Evolutionary conservation across 2,329 filamentous ascomycete species (phyloP), one percentile per base, ranked within the genome.

Genomic region (Chaetomium globosum): DNA sequence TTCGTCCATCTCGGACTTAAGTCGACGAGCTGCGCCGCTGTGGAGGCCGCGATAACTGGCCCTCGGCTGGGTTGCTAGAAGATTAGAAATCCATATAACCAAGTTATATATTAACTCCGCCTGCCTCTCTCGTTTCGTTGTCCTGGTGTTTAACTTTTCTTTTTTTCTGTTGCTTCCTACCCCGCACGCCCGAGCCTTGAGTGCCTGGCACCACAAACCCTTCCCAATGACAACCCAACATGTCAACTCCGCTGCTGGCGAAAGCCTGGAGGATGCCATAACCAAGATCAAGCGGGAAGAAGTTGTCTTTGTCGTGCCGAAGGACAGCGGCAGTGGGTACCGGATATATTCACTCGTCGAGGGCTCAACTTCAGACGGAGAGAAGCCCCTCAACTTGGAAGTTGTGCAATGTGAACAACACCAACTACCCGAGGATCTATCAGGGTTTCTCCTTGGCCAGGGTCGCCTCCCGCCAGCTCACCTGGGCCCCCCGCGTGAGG

Each of bases 391-490:
- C 59, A 55, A 51, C 49, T 64, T 75, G 8, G 59, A 53, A 16
- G 46, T 65, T 31, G 31, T 65, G 3, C 68, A 71, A 5, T 66
- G 31, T 23, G 26, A 74, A 19, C 67, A 74, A 8, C 30, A 75
- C 19, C 67, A 74, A 7, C 70, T 83, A 1, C 78, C 80, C 0
- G 71, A 77, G 19, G 68, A 73, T 13, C 72, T 81, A 2, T 71
- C 75, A 19, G 71, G 71, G 6, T 77, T 80, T 63, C 68, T 80
- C 28, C 68, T 83, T 16, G 59, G 67, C 2, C 69, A 82, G 16
- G 61, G 65, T 4, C 69, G 70, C 3, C 65, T 80, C 7, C 83
- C 84, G 0, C 56, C 70, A 7, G 5, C 48, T 10, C 51, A 64
- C 23, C 23, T 64, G 36, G 16, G n/a, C 4, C 75, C 69, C 3